Base-by-base conservation (phyloP, 306 rosid species). In the Medicago ruthenica region DNA sequence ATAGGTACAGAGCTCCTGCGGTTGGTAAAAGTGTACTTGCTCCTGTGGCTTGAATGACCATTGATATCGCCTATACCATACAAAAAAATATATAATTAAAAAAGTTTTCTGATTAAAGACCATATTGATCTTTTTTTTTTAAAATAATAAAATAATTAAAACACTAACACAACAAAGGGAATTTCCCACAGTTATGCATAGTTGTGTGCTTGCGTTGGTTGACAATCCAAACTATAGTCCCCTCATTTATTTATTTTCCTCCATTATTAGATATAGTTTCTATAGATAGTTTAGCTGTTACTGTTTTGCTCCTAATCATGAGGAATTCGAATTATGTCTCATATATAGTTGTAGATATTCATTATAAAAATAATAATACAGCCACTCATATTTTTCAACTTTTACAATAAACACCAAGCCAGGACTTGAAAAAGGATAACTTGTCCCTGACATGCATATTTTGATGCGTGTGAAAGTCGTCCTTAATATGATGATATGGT, bases 41-140 rank as follows among this genome's bases (percentile, higher is more conserved):
- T 36, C 89, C 97, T 2, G 86, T 63, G 67, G 88, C 95, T 89
- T 95, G 97, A 83, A 95, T 11, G 55, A 77, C 75, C 97, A 90
- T 87, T 53, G 98, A 76, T 50, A 84, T 82, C 11, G 94, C 94
- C 98, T 95, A 68, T 40, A 74, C 13, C 15, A 11, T 48, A 39
- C 73, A 67, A 64, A 61, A 61, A 77, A 61, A 74, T 51, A 69
- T 31, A 67, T 67, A 60, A 24, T 27, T 9, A 54, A 55, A 70
- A 42, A 41, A 74, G 24, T 74, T 22, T 59, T 65, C 71, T 20
- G 70, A 40, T 40, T 20, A 3, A 81, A 50, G 44, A 41, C 75
- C 51, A 18, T 7, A 16, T 54, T 79, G 22, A 39, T 54, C 22
- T 41, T 79, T 5, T 5, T 12, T 15, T 14, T 36, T 9, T 3